Evolutionary conservation across 1,284 basidiomycete genomes (phyloP), one percentile per base, ranked within the genome.

Genomic region (Sporisorium sorghi): DNA sequence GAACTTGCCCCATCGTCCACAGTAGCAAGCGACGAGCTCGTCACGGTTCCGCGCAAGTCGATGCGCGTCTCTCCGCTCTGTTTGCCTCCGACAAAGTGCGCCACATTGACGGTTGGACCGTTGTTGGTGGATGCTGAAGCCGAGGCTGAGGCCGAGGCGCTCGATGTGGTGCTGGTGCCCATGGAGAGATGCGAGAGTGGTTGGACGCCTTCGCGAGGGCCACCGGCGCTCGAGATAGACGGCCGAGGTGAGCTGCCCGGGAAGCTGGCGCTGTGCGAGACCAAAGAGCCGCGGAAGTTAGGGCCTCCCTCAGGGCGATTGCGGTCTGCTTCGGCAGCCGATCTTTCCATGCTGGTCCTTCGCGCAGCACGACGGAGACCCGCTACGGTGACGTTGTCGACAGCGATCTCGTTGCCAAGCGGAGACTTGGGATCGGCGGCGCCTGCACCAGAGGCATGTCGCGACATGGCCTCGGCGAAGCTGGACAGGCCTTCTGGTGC

Each of bases 361-460:
- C 76, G 56, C 3, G 78, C 78, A 12, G 78, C 78, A 14, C 78
- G 69, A 21, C 78, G 68, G 32, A 80, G 49, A 9, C 76, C 76
- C 1, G 76, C 76, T 8, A 80, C 76, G 0, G 74, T 78, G 28
- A 54, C 64, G 15, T 58, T 71, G 51, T 76, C 73, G 28, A 56
- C 28, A 12, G 62, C 17, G 10, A 58, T 40, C 44, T 72, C 73
- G 50, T 58, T 59, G 12, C 15, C 2, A 15, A 49, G 52, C 5
- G 43, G 26, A 21, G 26, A 44, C 28, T 59, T 65, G 21, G 53
- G 23, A 26, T 62, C 58, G 21, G 23, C 46, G 23, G 37, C 59
- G 19, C 52, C 55, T 2, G 58, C 43, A n/a, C 47, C 49, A 12
- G 70, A 70, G 26, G 58, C 56, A 37, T 73, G 64, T 9, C 62